These are phyloP conservation scores for Fomitopsis schrenkii DNA, from an alignment of 1,284 basidiomycete species.

Conservation along the genomic window DNA sequence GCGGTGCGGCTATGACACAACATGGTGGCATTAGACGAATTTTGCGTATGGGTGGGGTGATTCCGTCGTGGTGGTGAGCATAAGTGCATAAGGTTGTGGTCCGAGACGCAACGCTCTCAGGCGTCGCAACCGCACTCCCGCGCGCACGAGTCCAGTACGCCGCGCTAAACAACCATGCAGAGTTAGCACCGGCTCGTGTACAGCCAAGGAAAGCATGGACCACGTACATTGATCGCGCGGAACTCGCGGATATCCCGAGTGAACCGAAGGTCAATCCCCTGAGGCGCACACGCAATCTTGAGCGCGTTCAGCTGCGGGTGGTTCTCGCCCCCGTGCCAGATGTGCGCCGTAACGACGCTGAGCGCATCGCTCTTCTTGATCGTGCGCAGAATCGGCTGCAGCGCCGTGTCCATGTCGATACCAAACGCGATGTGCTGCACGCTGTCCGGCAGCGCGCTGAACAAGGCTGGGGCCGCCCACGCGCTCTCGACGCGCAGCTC, in stretches of 20 bases:
- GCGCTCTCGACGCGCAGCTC: constrained; percentile 52
- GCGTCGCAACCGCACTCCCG: background rate
- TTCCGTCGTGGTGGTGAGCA: background rate
- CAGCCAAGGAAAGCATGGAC: background rate
- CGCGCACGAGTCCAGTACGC: background rate
- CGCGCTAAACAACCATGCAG: constrained; percentile 2
- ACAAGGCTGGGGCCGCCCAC: constrained; percentile 39
- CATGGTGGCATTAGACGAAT: background rate
- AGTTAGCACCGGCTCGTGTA: constrained; percentile 7
- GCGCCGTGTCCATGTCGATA: constrained; percentile 47
- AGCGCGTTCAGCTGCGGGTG: constrained; percentile 21
- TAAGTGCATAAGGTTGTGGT: background rate
- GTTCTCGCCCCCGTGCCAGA: constrained; percentile 24
- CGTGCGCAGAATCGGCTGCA: constrained; percentile 42
- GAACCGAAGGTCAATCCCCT: constrained; percentile 22
- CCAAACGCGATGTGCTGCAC: constrained; percentile 56
- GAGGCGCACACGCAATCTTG: constrained; percentile 24
- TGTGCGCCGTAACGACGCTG: constrained; percentile 22
- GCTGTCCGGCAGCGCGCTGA: constrained; percentile 43
- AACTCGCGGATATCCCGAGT: constrained; percentile 22
- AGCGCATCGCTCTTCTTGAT: constrained; percentile 22
- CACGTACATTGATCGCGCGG: constrained; percentile 22
- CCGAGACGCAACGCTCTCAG: background rate
- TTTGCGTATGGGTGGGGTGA: background rate
- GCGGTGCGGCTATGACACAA: constrained; percentile 3